Base-by-base conservation (phyloP, 148 eudicot species). In the Rhododendron kiyosumense region DNA sequence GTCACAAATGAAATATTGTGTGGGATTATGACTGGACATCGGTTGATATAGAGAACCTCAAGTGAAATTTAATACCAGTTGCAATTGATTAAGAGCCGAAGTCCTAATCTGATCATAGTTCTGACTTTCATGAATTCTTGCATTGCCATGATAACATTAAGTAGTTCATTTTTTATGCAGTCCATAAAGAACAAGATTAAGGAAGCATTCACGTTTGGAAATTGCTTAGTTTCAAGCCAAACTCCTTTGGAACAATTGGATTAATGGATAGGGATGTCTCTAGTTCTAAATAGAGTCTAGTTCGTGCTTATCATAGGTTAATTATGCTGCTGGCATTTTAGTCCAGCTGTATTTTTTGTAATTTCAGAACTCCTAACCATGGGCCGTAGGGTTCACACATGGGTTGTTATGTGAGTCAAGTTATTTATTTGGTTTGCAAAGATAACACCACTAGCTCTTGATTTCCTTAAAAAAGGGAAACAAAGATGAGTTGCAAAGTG, bases 71-170 rank as follows among this genome's bases (percentile, higher is more conserved):
- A 82, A 57, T 82, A n/a, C 82, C 81, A 12, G 30, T 63, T 63
- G 73, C 22, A 7, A 41, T 61, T 61, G 34, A 82, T 7, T 49
- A 14, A 82, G 75, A 63, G 28, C 75, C 41, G 38, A 81, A 52
- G 67, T 32, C 41, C 28, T 0, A 32, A 54, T 81, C 15, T 20
- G 73, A 46, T 18, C 36, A 34, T 57, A 8, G 46, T 24, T 52
- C 71, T 34, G 45, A 54, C n/a, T 81, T 54, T 81, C 30, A 75
- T 54, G 71, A 81, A 81, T 54, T 81, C 65, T 81, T 54, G 43
- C 67, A 54, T 7, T 79, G 18, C 13, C 32, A 17, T 59, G 10
- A 3, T 36, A n/a, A 36, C 17, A 59, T 34, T 38, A 61, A 61
- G 67, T 22, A 20, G 38, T 59, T 82, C 1, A 6, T 38, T 82